Evolutionary conservation across 176 grass and related monocot genomes (phyloP), one percentile per base, ranked within the genome.

Genomic region (Triticum monococcum): DNA sequence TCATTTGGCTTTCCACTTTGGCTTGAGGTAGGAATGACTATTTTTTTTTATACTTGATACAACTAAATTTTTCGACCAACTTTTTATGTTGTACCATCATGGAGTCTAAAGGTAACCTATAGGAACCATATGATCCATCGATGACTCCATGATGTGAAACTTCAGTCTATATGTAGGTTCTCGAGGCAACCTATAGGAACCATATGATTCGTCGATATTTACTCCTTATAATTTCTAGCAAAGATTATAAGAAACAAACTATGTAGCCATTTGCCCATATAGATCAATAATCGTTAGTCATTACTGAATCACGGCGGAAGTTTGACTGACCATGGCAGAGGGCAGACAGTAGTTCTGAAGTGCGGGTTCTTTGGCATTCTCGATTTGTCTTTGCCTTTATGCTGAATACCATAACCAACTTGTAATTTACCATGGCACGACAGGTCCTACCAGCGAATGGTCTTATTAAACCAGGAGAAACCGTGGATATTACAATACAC

Each of bases 1-100:
- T 95, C 93, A 22, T 98, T 92, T 89, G 96, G 96, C 68, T 98
- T 98, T 75, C 96, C 96, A 64, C 80, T 87, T 38, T 98, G 96
- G 96, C 88, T 98, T 26, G 96, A 95, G 93, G 96, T 98, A 98
- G 70, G 82, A 66, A 28, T 46, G 65, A 57, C 36, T 64, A 9
- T 63, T 36, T 30, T 32, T 62, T 3, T 69, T 26, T 62, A 9
- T 28, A 22, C 25, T 12, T 71, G 24, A 76, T 62, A 41, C 37
- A 43, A 23, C 5, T 22, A 11, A 74, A 46, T 8, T 12, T 66
- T 50, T 31, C 24, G 9, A 33, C 12, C 4, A 41, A 56, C 12
- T 68, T 68, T 20, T 30, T 35, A 81, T 67, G 70, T 9, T 16
- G 60, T 59, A 59, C 17, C 17, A 20, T 56, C 17, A 56, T 56